These are phyloP conservation scores for Hyphopichia homilentoma DNA, from an alignment of 805 yeast species.

Conservation along the genomic window DNA sequence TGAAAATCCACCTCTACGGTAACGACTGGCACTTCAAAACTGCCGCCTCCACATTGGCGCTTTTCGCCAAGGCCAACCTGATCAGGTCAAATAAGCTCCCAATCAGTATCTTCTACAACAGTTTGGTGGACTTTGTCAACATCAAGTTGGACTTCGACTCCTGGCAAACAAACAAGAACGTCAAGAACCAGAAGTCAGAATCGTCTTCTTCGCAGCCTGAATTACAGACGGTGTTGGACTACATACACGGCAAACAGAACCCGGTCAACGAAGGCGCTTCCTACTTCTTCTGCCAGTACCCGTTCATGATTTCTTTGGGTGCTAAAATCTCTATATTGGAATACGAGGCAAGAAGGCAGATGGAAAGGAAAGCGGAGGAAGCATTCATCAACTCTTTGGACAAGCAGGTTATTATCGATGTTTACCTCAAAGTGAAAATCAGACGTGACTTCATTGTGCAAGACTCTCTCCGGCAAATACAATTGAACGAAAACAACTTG, in stretches of 20 bases:
- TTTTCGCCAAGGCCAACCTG: conserved; percentile 53
- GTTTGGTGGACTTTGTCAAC: conserved; percentile 76
- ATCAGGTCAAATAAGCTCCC: conserved; percentile 23
- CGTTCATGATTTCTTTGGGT: conserved; percentile 78
- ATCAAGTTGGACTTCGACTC: conserved; percentile 75
- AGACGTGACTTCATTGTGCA: conserved; percentile 63
- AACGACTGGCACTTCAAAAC: conserved; percentile 78
- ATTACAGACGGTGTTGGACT: conserved; percentile 42
- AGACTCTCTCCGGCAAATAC: conserved; percentile 70
- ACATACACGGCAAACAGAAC: conserved; percentile 41
- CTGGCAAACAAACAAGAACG: conserved; percentile 58
- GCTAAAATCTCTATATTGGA: conserved; percentile 78
- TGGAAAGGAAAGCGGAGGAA: conserved; percentile 87
- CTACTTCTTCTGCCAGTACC: conserved; percentile 76
- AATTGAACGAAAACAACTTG: conserved; percentile 53
- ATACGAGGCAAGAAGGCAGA: conserved; percentile 72
- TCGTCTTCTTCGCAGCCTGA: conserved; percentile 19
- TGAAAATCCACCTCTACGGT: conserved; percentile 59
- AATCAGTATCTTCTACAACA: conserved; percentile 63
- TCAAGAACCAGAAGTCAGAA: conserved; percentile 4
- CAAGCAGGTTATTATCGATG: conserved; percentile 56
- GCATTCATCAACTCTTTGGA: conserved; percentile 78
- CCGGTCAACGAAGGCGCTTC: conserved; percentile 18
- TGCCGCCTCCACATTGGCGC: conserved; percentile 56
- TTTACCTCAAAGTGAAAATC: conserved; percentile 64